These are phyloP conservation scores for Didymella pomorum DNA, from an alignment of 2,329 filamentous ascomycete species.

Conservation along the genomic window DNA sequence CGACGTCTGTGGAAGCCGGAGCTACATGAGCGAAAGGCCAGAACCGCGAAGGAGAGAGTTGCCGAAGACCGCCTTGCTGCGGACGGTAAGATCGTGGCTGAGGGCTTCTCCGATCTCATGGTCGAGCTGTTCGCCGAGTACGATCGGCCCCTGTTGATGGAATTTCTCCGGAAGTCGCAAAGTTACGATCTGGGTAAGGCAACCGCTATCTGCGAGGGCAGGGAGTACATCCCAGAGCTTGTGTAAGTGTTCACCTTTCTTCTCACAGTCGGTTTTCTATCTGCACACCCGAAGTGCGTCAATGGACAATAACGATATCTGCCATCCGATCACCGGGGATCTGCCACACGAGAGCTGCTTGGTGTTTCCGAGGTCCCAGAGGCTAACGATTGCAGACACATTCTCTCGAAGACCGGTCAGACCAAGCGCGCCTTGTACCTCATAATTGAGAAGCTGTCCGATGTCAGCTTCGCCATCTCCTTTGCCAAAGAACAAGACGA, in stretches of 20 bases:
- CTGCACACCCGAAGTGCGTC: not conserved
- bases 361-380: too few species aligned
- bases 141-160: slow-evolving; percentile 81
- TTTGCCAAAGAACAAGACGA: slow-evolving; percentile 96
- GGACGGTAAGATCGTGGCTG: slow-evolving; percentile 74
- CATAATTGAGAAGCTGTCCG: slow-evolving; percentile 90
- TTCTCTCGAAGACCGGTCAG: slow-evolving; percentile 94
- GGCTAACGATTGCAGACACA: slow-evolving; percentile 60
- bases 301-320: too few species aligned
- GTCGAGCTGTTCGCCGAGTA: slow-evolving; percentile 87
- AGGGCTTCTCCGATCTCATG: slow-evolving; percentile 86
- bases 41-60: slow-evolving; percentile 50
- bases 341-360: too few species aligned
- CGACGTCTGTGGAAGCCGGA: slow-evolving; percentile 84
- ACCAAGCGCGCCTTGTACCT: slow-evolving; percentile 90
- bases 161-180: slow-evolving; percentile 84
- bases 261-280: too few species aligned
- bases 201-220: slow-evolving; percentile 77
- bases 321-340: too few species aligned
- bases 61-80: slow-evolving; percentile 56
- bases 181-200: slow-evolving; percentile 87
- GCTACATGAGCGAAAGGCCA: slow-evolving; percentile 57
- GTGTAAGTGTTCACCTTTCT: slow-evolving; percentile 59
- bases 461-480: slow-evolving; percentile 90
- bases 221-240: slow-evolving; percentile 87